phyloP scores from a whole-genome alignment of 163 green algal genomes.

The Scenedesmus sp. region DNA sequence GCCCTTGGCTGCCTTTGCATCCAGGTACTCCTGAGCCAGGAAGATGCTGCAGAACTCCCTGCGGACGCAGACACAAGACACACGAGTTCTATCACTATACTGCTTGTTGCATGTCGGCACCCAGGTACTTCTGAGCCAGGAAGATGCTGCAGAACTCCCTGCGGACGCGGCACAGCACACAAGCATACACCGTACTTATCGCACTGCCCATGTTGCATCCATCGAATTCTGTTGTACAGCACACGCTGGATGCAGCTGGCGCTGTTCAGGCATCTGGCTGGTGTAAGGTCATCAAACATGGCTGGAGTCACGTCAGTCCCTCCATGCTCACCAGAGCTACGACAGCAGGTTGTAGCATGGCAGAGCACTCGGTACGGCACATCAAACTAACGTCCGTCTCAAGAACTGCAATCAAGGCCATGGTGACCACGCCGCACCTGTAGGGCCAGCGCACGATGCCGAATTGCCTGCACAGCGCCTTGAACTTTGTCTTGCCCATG shows the following conservation, averaged over 20 bases:
- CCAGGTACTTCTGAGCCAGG: background rate
- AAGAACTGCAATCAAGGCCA: no score
- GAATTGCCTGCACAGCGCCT: background rate
- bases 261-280: no score
- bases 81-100: background rate
- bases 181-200: no score
- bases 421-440: background rate
- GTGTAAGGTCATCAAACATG: no score
- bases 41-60: constrained; percentile 2
- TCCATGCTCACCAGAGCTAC: no score
- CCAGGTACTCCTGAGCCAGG: background rate
- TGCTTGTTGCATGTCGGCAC: background rate
- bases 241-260: no score
- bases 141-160: constrained; percentile 2
- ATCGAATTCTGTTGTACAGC: no score
- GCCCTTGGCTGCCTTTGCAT: background rate
- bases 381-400: no score
- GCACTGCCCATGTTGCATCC: no score
- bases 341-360: no score
- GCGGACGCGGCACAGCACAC: background rate
- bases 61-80: background rate
- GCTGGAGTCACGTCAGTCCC: no score
- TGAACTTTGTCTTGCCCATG: background rate
- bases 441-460: background rate
- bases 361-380: no score